Percentiles rank a stretch among this genome's conserved stretches.
phyloP scores from a whole-genome alignment of 805 yeast species.

The Saccharomycopsis fibuligera region DNA sequence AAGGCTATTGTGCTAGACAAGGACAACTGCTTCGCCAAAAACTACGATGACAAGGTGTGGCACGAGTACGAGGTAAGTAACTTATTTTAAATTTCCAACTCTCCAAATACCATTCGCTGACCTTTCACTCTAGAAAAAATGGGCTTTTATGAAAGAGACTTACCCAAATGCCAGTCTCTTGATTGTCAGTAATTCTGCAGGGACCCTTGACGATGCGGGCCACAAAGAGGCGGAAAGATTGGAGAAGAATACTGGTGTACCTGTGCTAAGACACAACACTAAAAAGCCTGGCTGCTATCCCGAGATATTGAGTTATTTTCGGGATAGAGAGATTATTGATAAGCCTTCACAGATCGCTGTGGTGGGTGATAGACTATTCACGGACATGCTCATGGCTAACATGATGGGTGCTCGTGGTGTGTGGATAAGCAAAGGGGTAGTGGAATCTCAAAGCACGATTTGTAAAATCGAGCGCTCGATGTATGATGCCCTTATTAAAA shows the following conservation, averaged over 20 bases:
- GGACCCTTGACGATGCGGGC: constrained; percentile 67
- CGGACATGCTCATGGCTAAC: constrained; percentile 92
- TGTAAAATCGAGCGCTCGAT: constrained; percentile 46
- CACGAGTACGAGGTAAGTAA: constrained; percentile 48
- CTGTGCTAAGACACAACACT: constrained; percentile 62
- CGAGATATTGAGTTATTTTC: constrained; percentile 61
- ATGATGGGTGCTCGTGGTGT: constrained; percentile 81
- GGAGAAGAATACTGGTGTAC: constrained; percentile 60
- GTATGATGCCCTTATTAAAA: constrained; percentile 9
- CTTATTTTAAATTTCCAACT: neutral
- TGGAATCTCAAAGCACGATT: constrained; percentile 41
- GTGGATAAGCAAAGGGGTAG: constrained; percentile 81
- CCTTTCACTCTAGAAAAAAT: constrained; percentile 30
- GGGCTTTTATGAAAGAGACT: constrained; percentile 45
- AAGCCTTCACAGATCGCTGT: constrained; percentile 66
- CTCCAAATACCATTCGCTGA: neutral
- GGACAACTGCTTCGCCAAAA: constrained; percentile 90
- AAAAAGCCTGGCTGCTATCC: constrained; percentile 78
- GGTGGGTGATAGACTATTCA: constrained; percentile 85
- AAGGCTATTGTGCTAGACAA: constrained; percentile 85
- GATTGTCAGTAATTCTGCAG: constrained; percentile 91
- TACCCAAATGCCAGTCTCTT: constrained; percentile 62
- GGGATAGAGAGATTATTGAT: constrained; percentile 37
- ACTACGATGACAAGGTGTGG: constrained; percentile 75
- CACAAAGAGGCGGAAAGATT: constrained; percentile 54